These are phyloP conservation scores for Coemansia sp. DNA, from an alignment of 192 early-diverging fungal genomes.

Conservation along the genomic window DNA sequence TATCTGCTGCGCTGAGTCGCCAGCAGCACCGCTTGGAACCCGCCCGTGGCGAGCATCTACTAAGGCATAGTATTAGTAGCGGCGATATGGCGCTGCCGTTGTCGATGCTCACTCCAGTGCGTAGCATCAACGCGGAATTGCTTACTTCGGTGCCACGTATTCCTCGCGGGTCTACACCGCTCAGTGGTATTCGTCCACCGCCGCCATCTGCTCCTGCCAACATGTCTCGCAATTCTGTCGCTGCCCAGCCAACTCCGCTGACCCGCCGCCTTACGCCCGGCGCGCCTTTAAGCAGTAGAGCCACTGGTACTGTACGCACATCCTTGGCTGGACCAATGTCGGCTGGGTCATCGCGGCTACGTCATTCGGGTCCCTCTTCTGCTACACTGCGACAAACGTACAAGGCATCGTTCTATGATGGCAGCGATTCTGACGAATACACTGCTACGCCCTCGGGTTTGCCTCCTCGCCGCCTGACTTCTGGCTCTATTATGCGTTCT, in stretches of 20 bases:
- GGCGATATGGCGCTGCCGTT: constrained; percentile 10
- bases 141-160: background rate
- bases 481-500: background rate
- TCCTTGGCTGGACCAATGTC: background rate
- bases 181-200: background rate
- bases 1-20: constrained; percentile 19
- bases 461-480: background rate
- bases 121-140: background rate
- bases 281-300: background rate
- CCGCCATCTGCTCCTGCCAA: background rate
- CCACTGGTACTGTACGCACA: background rate
- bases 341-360: background rate
- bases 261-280: background rate
- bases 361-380: background rate
- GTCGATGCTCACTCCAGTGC: constrained; percentile 6
- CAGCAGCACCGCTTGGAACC: constrained; percentile 34
- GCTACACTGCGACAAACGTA: background rate
- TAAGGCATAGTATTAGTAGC: constrained; percentile 8
- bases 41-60: constrained; percentile 3
- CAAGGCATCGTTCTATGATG: background rate
- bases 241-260: background rate
- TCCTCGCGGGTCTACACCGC: background rate
- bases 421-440: constrained; percentile 19
- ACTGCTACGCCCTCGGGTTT: background rate
- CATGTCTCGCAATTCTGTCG: background rate